These are phyloP conservation scores for Tetraselmis striata DNA, from an alignment of 139 green algal species.

Conservation along the genomic window DNA sequence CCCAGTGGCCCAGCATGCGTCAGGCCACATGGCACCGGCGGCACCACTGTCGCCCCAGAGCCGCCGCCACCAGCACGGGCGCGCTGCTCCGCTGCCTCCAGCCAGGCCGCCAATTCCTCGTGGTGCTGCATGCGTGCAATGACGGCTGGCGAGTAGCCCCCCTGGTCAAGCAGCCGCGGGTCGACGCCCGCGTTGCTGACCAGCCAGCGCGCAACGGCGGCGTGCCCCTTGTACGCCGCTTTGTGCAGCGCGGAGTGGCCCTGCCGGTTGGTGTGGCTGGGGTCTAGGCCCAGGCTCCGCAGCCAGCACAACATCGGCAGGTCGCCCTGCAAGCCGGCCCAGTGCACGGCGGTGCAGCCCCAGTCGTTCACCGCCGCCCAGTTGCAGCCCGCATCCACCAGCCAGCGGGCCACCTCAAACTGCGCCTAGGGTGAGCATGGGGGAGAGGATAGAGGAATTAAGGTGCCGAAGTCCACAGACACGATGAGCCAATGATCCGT, in stretches of 20 bases:
- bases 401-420: slow-evolving; percentile 15
- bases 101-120: slow-evolving; percentile 8
- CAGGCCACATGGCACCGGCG: no score
- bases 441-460: no score
- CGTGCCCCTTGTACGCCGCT: background rate
- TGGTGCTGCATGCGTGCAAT: slow-evolving; percentile 25
- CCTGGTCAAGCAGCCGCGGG: slow-evolving; percentile 9
- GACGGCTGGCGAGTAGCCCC: slow-evolving; percentile 20
- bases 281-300: background rate
- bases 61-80: no score
- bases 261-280: background rate
- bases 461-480: no score
- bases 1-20: no score
- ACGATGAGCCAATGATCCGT: no score
- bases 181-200: slow-evolving; percentile 5
- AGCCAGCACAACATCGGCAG: slow-evolving; percentile 16
- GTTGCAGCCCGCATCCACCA: slow-evolving; percentile 8
- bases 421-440: slow-evolving; percentile 1
- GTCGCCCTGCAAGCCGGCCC: slow-evolving; percentile 22
- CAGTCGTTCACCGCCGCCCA: slow-evolving; percentile 7
- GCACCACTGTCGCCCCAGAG: no score
- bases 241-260: background rate
- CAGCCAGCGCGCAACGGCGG: background rate
- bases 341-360: slow-evolving; percentile 28
- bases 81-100: background rate